Percentiles rank a stretch among this genome's conserved stretches.
These are phyloP conservation scores for Acanthamoeba sp. DNA, from an alignment of 208 protist genomes.

Conservation along the genomic window DNA sequence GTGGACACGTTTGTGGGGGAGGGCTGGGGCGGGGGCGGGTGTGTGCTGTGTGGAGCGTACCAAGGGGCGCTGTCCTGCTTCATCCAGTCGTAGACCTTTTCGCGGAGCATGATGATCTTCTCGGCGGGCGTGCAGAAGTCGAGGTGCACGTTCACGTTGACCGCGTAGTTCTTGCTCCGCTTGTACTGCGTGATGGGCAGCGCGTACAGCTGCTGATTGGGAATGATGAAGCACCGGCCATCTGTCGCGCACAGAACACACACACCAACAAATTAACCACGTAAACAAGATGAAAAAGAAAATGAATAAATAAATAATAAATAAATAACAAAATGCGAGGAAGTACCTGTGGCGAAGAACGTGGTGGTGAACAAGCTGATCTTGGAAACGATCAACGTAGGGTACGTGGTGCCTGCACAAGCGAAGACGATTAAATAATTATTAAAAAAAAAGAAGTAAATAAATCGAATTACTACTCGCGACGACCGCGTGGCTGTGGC, in stretches of 20 bases:
- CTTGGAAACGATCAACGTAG: not conserved
- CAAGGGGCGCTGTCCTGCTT: conserved; percentile 15
- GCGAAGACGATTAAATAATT: not conserved
- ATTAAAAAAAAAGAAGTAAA: no score
- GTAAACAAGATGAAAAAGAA: no score
- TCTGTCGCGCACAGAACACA: not conserved
- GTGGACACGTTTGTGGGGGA: no score
- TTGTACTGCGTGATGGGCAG: conserved; percentile 20
- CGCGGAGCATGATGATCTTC: not conserved
- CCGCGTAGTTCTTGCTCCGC: conserved; percentile 38
- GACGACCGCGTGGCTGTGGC: no score
- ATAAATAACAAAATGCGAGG: not conserved
- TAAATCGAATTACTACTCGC: no score
- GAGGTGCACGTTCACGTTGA: not conserved
- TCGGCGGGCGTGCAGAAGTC: not conserved
- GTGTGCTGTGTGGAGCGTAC: not conserved
- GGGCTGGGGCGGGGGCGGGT: not conserved
- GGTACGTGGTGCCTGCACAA: conserved; percentile 6
- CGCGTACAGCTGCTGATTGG: not conserved
- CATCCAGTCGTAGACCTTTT: conserved; percentile 11
- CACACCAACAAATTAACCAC: no score
- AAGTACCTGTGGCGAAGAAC: not conserved
- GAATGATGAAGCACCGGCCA: not conserved
- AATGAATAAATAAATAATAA: not conserved
- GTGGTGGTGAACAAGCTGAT: conserved; percentile 14